A percentile compares a stretch with the other conserved stretches of the same genome.
phyloP scores from a whole-genome alignment of 176 grass and related monocot species.

The Aegilops bicornis region DNA sequence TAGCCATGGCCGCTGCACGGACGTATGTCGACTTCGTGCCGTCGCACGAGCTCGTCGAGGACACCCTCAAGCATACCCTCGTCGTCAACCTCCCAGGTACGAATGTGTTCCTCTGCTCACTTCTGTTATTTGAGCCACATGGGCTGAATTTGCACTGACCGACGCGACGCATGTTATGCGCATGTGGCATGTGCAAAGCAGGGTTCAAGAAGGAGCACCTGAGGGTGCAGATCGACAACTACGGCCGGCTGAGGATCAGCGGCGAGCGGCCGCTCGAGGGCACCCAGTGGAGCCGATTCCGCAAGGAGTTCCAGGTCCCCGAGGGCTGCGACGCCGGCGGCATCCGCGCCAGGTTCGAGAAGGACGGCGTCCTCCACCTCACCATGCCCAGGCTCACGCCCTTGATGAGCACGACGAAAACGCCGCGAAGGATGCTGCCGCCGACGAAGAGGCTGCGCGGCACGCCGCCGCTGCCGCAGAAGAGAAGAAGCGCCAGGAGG shows the following conservation, averaged over 20 bases:
- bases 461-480: not conserved
- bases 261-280: constrained; percentile 28
- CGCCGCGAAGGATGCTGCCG: too few species aligned
- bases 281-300: constrained; percentile 39
- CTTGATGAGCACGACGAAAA: not conserved
- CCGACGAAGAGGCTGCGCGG: not conserved
- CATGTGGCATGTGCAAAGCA: not conserved
- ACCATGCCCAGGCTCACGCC: constrained; percentile 29
- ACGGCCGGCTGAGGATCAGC: constrained; percentile 18
- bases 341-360: constrained; percentile 33
- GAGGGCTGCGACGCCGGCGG: constrained; percentile 7
- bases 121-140: not conserved
- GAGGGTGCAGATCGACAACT: constrained; percentile 31
- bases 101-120: not conserved
- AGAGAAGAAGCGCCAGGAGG: not conserved
- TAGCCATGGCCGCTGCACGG: constrained; percentile 16
- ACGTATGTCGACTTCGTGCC: constrained; percentile 29
- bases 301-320: constrained; percentile 34
- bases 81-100: constrained; percentile 37
- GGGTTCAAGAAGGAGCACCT: constrained; percentile 53
- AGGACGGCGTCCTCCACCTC: constrained; percentile 30
- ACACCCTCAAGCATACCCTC: not conserved
- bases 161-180: not conserved
- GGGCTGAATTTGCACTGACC: not conserved
- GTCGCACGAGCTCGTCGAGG: not conserved